These are phyloP conservation scores for Neopestalotiopsis clavispora DNA, from an alignment of 2,329 filamentous ascomycete genomes.

Conservation along the genomic window DNA sequence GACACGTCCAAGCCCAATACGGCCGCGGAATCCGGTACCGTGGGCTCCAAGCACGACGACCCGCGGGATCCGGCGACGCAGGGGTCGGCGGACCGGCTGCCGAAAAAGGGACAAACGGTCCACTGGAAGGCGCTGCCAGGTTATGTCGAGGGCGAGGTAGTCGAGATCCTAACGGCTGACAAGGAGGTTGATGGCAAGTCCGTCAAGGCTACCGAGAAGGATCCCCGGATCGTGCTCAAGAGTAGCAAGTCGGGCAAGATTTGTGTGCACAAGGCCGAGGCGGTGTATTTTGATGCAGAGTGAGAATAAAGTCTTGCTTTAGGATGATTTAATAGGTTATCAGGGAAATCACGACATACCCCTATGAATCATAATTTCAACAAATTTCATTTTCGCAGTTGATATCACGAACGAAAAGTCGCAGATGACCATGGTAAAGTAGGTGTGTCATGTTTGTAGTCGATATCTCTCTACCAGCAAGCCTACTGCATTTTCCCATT, in stretches of 20 bases:
- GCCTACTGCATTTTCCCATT: too few relatives aligned
- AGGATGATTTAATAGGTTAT: background rate
- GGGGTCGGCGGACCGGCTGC: constrained; percentile 20
- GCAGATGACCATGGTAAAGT: too few relatives aligned
- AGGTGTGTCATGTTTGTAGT: too few relatives aligned
- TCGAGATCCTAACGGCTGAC: constrained; percentile 18
- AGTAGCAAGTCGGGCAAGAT: constrained; percentile 22
- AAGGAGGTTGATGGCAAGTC: constrained; percentile 22
- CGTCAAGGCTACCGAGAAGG: constrained; percentile 21
- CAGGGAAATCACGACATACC: background rate
- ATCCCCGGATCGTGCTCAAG: constrained; percentile 22
- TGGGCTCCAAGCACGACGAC: constrained; percentile 24
- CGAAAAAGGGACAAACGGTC: constrained; percentile 19
- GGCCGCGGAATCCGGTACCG: constrained; percentile 16
- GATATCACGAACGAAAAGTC: background rate
- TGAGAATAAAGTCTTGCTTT: background rate
- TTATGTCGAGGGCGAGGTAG: constrained; percentile 23
- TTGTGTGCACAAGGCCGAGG: constrained; percentile 25
- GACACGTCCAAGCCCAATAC: constrained; percentile 13
- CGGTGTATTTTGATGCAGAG: constrained; percentile 21
- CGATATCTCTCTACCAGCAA: too few relatives aligned
- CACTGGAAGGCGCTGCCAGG: constrained; percentile 23
- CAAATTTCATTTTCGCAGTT: background rate
- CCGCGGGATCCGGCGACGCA: constrained; percentile 16
- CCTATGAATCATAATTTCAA: background rate